Evolutionary conservation across 2,329 filamentous ascomycete species (phyloP).

Genomic region (Phialocephala subalpina): DNA sequence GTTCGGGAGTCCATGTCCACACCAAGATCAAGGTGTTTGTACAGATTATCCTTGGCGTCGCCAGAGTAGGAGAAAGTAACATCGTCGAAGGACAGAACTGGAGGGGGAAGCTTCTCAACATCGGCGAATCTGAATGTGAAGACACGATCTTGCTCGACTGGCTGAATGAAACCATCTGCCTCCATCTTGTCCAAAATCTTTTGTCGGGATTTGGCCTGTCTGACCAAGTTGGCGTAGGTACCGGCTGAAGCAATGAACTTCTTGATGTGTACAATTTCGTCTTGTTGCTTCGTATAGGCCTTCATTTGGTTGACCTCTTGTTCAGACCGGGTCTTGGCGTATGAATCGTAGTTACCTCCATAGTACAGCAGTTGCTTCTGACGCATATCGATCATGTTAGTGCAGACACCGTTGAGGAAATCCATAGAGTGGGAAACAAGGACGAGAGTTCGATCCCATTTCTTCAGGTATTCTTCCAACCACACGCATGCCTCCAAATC

Average conservation of each 20-base stretch:
- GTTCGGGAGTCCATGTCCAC: constrained; percentile 99
- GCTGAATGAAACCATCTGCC: constrained; percentile 97
- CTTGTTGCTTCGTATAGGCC: constrained; percentile 98
- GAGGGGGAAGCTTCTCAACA: constrained; percentile 98
- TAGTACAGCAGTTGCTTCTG: constrained; percentile 91
- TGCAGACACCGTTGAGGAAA: constrained; percentile 98
- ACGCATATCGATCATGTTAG: constrained; percentile 99
- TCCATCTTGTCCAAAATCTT: constrained; percentile 99
- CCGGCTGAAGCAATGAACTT: constrained; percentile 99
- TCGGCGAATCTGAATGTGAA: constrained; percentile 99
- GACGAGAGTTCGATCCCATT: constrained; percentile 97
- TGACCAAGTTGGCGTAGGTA: constrained; percentile 99
- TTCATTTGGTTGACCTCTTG: constrained; percentile 99
- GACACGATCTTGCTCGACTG: constrained; percentile 82
- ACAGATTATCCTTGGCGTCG: constrained; percentile 86
- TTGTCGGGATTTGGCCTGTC: constrained; percentile 98
- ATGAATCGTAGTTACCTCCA: constrained; percentile 99
- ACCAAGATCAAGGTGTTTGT: constrained; percentile 96
- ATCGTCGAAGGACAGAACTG: constrained; percentile 94
- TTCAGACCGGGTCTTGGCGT: constrained; percentile 92
- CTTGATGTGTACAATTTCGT: constrained; percentile 99
- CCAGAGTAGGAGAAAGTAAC: constrained; percentile 99
- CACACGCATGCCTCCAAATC: constrained; percentile 99
- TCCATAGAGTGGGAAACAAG: constrained; percentile 98
- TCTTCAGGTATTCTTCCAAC: constrained; percentile 99